Evolutionary conservation across 805 yeast species (phyloP), one percentile per base, ranked within the genome.

Genomic region (Suhomyces xylopsoci): DNA sequence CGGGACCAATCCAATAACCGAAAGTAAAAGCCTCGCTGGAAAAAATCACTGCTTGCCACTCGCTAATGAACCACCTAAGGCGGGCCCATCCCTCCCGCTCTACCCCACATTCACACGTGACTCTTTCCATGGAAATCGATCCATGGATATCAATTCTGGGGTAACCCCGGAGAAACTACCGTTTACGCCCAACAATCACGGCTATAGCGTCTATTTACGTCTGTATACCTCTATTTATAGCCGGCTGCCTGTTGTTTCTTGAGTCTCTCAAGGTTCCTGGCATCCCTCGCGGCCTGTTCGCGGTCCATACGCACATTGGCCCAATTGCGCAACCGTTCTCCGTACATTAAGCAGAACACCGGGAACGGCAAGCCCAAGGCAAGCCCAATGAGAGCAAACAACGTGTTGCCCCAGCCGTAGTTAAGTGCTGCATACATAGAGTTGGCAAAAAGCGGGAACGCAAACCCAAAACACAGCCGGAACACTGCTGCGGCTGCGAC

Each of bases 401-500:
- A 58, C 17, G 76, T 70, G 53, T 71, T 71, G 1, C 73, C 77
- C 76, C 77, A 72, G 5, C 77, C 77, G 53, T 73, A 73, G 8
- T 66, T 67, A 46, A 73, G 55, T 36, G 49, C 54, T 15, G 55
- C 67, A 50, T 73, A 73, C 73, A 73, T 69, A 36, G 60, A 58
- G n/a, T 63, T 57, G 8, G 76, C 76, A 52, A 72, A 69, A 19
- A 73, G 56, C 2, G 77, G 78, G 59, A 73, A 71, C 44, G 62
- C 57, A 50, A 72, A 72, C 10, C 77, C 78, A 58, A 73, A 69
- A 15, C 68, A 56, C 19, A 71, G 69, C 47, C 78, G 60, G 57
- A 73, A 72, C 28, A 73, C 62, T n/a, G 77, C 75, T 3, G 75
- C 75, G 2, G 78, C 76, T 2, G 77, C 77, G 5, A 73, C 68